A percentile compares a stretch with the other conserved stretches of the same genome.
phyloP scores from a whole-genome alignment of 2,329 filamentous ascomycete genomes.

The Microdochium nivale region DNA sequence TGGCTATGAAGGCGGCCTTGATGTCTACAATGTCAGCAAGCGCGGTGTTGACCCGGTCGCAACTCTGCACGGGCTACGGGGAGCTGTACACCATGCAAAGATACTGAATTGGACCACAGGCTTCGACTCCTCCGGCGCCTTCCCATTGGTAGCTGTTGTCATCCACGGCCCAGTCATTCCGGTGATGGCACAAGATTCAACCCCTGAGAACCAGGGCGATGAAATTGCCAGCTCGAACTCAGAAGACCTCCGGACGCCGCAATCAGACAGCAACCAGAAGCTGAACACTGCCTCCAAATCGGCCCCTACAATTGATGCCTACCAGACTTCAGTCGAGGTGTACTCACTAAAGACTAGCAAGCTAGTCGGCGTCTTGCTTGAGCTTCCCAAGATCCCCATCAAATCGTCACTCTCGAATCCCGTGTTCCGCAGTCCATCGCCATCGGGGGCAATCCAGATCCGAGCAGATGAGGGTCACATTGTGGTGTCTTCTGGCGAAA shows the following conservation, averaged over 20 bases:
- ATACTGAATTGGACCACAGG: conserved; percentile 62
- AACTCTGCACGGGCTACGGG: conserved; percentile 67
- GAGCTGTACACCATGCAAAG: conserved; percentile 74
- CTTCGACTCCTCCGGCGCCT: conserved; percentile 43
- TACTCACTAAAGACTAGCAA: conserved; percentile 75
- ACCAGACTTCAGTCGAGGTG: conserved; percentile 83
- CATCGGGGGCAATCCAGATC: conserved; percentile 65
- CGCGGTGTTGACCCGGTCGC: conserved; percentile 62
- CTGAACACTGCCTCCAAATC: conserved; percentile 24
- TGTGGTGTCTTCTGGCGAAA: conserved; percentile 68
- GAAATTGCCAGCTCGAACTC: conserved; percentile 28
- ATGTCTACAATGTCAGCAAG: conserved; percentile 66
- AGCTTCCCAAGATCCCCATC: conserved; percentile 54
- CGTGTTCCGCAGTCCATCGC: conserved; percentile 58
- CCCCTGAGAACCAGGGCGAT: conserved; percentile 25
- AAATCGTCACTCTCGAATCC: conserved; percentile 51
- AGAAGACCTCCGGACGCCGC: conserved; percentile 32
- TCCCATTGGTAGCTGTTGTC: conserved; percentile 71
- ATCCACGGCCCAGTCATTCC: conserved; percentile 67
- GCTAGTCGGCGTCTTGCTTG: conserved; percentile 64
- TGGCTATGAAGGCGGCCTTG: conserved; percentile 72
- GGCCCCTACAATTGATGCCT: conserved; percentile 43
- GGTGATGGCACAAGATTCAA: conserved; percentile 21
- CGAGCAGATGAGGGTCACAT: conserved; percentile 65
- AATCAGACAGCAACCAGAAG: conserved; percentile 28